Evolutionary conservation across 1,139 yeast genomes (phyloP).

Genomic region (Geotrichum reessii): DNA sequence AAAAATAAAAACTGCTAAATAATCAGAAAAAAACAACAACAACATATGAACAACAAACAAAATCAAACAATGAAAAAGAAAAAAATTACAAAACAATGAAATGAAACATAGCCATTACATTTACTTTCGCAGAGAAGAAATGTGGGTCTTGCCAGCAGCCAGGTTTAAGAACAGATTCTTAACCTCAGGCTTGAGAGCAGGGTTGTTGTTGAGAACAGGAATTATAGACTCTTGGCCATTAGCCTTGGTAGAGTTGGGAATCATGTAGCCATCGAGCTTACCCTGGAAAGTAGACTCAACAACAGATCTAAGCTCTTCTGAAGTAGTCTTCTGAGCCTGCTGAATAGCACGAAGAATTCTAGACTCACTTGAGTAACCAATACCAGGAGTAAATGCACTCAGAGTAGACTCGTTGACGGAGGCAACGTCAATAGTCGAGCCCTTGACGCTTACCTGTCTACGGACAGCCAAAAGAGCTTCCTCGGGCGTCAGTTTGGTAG

Average conservation of each 20-base stretch:
- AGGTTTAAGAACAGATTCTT: constrained; percentile 26
- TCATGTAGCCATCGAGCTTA: constrained; percentile 19
- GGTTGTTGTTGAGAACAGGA: constrained; percentile 26
- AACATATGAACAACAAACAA: neutral
- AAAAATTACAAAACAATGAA: neutral
- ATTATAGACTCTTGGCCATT: constrained; percentile 20
- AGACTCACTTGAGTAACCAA: constrained; percentile 14
- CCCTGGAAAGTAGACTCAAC: constrained; percentile 26
- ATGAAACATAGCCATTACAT: neutral
- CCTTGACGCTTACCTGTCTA: constrained; percentile 6
- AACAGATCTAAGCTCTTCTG: constrained; percentile 15
- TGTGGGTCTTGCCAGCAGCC: constrained; percentile 28
- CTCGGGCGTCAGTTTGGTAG: constrained; percentile 12
- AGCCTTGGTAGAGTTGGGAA: constrained; percentile 14
- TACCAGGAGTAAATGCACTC: constrained; percentile 12
- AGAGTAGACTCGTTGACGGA: constrained; percentile 10
- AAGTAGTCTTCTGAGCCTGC: constrained; percentile 13
- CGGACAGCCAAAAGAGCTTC: constrained; percentile 11
- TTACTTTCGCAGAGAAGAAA: constrained; percentile 21
- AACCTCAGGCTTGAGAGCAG: constrained; percentile 23
- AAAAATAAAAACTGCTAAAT: neutral
- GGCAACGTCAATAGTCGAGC: constrained; percentile 8
- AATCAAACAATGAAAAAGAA: neutral
- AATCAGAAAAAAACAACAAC: neutral
- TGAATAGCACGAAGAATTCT: constrained; percentile 17